Evolutionary conservation across 1,139 yeast genomes (phyloP).

Genomic region (Scheffersomyces insectosa): DNA sequence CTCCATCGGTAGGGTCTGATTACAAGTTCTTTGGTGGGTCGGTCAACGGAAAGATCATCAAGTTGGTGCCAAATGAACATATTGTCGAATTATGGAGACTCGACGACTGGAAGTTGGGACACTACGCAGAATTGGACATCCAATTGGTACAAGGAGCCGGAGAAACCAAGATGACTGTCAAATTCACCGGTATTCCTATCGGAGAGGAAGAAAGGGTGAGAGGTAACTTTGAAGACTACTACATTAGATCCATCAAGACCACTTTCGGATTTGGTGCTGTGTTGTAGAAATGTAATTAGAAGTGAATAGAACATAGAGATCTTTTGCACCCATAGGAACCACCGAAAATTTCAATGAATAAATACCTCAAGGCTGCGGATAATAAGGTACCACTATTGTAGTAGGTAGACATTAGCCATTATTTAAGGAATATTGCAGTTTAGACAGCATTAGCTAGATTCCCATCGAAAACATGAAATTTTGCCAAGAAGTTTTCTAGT

Average conservation of each 20-base stretch:
- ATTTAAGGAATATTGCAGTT: too few relatives aligned
- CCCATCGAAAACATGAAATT: too few relatives aligned
- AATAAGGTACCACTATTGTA: too few relatives aligned
- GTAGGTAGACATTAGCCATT: too few relatives aligned
- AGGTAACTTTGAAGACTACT: constrained; percentile 84
- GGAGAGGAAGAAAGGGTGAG: constrained; percentile 95
- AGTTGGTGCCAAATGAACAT: constrained; percentile 55
- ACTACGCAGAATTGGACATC: constrained; percentile 68
- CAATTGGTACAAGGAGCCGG: constrained; percentile 72
- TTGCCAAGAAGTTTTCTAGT: too few relatives aligned
- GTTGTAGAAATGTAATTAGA: constrained; percentile 31
- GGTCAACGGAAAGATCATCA: constrained; percentile 66
- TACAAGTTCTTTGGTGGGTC: constrained; percentile 89
- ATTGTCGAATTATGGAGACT: constrained; percentile 85
- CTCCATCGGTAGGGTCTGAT: constrained; percentile 60
- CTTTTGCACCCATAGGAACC: too few relatives aligned
- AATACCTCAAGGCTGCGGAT: too few relatives aligned
- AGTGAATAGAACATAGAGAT: neutral
- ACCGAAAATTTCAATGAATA: too few relatives aligned
- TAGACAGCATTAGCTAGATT: too few relatives aligned
- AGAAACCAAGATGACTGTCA: constrained; percentile 79
- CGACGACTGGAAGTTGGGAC: constrained; percentile 83
- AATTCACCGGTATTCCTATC: constrained; percentile 87
- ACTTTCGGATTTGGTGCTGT: constrained; percentile 96
- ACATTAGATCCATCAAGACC: constrained; percentile 81